A percentile compares a stretch with the other conserved stretches of the same genome.
Evolutionary conservation across 805 yeast genomes (phyloP).

Genomic region (fission yeast (Schizosaccharomyces pombe)): ASM294v3 CU329670.1:4655001-4655500

Average conservation of each 20-base stretch:
- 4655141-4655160: too few relatives aligned
- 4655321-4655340: slow-evolving; percentile 74
- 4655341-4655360: slow-evolving; percentile 86
- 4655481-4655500: slow-evolving; percentile 88
- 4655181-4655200: not conserved
- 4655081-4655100: too few relatives aligned
- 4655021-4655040: too few relatives aligned
- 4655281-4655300: slow-evolving; percentile 75
- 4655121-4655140: too few relatives aligned
- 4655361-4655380: slow-evolving; percentile 88
- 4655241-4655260: slow-evolving; percentile 86
- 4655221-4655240: not conserved
- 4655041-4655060: too few relatives aligned
- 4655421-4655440: slow-evolving; percentile 58
- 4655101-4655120: too few relatives aligned
- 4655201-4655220: not conserved
- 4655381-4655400: slow-evolving; percentile 59
- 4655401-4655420: slow-evolving; percentile 46
- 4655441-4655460: slow-evolving; percentile 86
- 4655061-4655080: too few relatives aligned
- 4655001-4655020: too few relatives aligned
- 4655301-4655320: slow-evolving; percentile 98
- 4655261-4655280: slow-evolving; percentile 93
- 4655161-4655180: too few relatives aligned
- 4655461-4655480: slow-evolving; percentile 93